Evolutionary conservation across 2,329 filamentous ascomycete genomes (phyloP).

Genomic region (Ceratocystis variospora): DNA sequence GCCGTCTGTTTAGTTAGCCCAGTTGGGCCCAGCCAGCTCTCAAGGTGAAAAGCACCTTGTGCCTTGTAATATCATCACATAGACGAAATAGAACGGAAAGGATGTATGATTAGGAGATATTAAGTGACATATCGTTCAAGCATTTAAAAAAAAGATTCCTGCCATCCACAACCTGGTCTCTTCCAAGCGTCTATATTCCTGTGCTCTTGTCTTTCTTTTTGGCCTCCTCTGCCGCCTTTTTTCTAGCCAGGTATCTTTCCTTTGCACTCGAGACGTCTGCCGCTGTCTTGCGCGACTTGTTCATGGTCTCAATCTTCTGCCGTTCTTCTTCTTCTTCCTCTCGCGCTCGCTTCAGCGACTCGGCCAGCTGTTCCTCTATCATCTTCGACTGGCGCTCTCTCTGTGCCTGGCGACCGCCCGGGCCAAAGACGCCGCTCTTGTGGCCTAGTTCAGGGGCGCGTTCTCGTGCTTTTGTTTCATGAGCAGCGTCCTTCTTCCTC

Average conservation of each 20-base stretch:
- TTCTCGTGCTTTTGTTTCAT: slow-evolving; percentile 9
- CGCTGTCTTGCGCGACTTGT: slow-evolving; percentile 67
- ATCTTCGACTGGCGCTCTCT: slow-evolving; percentile 64
- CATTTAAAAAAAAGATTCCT: neutral
- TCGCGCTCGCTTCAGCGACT: slow-evolving; percentile 55
- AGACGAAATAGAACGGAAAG: slow-evolving; percentile 6
- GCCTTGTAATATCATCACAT: slow-evolving; percentile 8
- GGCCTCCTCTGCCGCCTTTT: slow-evolving; percentile 57
- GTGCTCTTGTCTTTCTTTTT: slow-evolving; percentile 32
- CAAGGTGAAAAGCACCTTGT: neutral
- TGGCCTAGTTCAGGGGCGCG: slow-evolving; percentile 11
- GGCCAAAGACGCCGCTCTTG: slow-evolving; percentile 28
- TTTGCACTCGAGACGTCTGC: slow-evolving; percentile 62
- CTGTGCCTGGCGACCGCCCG: slow-evolving; percentile 41
- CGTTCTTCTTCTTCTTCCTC: slow-evolving; percentile 52
- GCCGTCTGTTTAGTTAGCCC: neutral
- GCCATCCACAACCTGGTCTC: neutral
- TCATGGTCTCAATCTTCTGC: slow-evolving; percentile 46
- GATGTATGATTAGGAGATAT: slow-evolving; percentile 5
- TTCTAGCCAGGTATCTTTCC: slow-evolving; percentile 66
- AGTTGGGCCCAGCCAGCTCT: neutral
- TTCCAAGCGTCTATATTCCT: neutral
- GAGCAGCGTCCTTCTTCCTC: neutral
- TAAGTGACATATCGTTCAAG: slow-evolving; percentile 1
- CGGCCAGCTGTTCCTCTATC: slow-evolving; percentile 64